These are phyloP conservation scores for Candida tammaniensis DNA, from an alignment of 805 yeast genomes.

Conservation along the genomic window DNA sequence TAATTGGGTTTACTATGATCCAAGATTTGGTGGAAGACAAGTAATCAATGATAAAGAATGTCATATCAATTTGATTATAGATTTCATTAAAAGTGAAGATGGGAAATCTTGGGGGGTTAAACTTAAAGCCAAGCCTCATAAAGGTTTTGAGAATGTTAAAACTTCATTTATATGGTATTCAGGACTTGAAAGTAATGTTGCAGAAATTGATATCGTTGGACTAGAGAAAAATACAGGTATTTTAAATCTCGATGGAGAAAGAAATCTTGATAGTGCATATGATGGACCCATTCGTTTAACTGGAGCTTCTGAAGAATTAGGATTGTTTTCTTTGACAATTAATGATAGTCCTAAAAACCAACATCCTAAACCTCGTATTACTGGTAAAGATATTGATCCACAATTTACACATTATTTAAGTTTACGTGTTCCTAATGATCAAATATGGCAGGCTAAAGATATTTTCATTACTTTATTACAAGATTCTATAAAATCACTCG, in stretches of 20 bases:
- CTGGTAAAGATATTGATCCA: slow-evolving; percentile 47
- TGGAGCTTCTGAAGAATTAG: slow-evolving; percentile 59
- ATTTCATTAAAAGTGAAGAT: slow-evolving; percentile 69
- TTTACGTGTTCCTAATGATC: slow-evolving; percentile 65
- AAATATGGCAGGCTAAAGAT: slow-evolving; percentile 77
- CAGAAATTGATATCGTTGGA: slow-evolving; percentile 8
- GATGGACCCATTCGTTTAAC: slow-evolving; percentile 39
- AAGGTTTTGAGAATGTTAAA: slow-evolving; percentile 44
- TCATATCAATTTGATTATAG: slow-evolving; percentile 61
- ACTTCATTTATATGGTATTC: slow-evolving; percentile 76
- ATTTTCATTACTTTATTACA: slow-evolving; percentile 66
- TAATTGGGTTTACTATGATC: slow-evolving; percentile 87
- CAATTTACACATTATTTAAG: slow-evolving; percentile 62
- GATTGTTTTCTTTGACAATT: slow-evolving; percentile 60
- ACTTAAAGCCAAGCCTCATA: slow-evolving; percentile 62
- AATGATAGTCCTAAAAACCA: slow-evolving; percentile 51
- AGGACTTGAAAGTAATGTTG: slow-evolving; percentile 61
- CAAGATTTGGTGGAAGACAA: slow-evolving; percentile 83
- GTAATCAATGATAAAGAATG: slow-evolving; percentile 64
- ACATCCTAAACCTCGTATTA: slow-evolving; percentile 37
- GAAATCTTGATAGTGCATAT: slow-evolving; percentile 23
- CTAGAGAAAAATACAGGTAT: slow-evolving; percentile 10
- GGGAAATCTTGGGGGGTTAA: slow-evolving; percentile 81
- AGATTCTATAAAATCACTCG: slow-evolving; percentile 57
- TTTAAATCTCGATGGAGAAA: slow-evolving; percentile 12